These are phyloP conservation scores for Rhodamnia argentea DNA, from an alignment of 345 rosid species.

Conservation along the genomic window DNA sequence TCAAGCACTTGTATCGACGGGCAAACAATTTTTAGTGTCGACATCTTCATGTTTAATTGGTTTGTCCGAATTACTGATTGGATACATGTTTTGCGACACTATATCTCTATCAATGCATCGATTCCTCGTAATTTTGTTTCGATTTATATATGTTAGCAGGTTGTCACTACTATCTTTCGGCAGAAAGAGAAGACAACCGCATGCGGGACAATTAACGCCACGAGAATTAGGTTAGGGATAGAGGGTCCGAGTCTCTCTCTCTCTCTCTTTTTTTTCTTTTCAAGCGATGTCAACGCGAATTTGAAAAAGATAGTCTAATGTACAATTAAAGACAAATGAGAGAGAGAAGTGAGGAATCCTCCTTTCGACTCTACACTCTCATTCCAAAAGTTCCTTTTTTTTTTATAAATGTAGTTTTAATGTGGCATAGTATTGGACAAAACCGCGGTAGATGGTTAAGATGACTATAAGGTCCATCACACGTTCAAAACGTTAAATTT, in stretches of 20 bases:
- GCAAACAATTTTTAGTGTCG: too few relatives aligned
- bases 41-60: background rate
- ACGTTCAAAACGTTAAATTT: background rate
- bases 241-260: fast-evolving
- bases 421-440: background rate
- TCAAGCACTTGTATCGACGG: too few relatives aligned
- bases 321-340: background rate
- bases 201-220: background rate
- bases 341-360: too few relatives aligned
- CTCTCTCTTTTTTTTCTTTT: background rate
- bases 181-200: background rate
- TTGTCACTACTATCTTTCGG: background rate
- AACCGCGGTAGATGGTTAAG: background rate
- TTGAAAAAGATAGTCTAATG: background rate
- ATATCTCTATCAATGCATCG: background rate
- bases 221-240: background rate
- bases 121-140: background rate
- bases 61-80: background rate
- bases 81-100: too few relatives aligned
- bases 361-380: too few relatives aligned
- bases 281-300: background rate
- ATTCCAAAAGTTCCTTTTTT: too few relatives aligned
- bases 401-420: background rate
- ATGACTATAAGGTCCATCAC: background rate
- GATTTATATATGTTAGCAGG: too few relatives aligned